Base-by-base conservation (phyloP, 352 stramenopile species). In the Thraustochytrium striatum region DNA sequence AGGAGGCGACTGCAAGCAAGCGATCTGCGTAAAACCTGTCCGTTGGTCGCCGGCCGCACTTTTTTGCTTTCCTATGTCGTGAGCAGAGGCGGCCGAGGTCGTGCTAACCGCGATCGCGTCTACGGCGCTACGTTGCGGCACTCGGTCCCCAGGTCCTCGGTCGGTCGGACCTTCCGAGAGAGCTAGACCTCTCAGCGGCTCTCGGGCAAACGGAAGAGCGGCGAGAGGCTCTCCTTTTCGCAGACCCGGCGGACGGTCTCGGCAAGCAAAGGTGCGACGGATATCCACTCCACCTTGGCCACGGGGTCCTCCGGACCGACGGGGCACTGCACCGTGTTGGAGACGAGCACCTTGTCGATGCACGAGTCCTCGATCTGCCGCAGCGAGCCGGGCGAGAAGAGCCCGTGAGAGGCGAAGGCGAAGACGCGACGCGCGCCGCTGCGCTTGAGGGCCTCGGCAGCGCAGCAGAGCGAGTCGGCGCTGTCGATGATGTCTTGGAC, bases 401-500 rank as follows among this genome's bases (percentile, higher is more conserved):
- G 88, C 52, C 95, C 95, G 86, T 99, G 96, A 61, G 93, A 97
- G 28, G 95, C 95, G 85, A 99, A 99, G 19, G 95, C 95, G 86
- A 98, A 98, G 62, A 99, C 96, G 81, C 97, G 95, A 65, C 94
- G 90, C 11, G 96, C 95, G 43, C 96, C 96, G 79, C 97, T 93
- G 80, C 95, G 90, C 32, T 91, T 88, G 69, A 99, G 85, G 75
- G 98, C 94, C 86, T 98, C 94, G 35, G 95, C 94, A 50, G 94
- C 95, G 85, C 98, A 97, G 85, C 93, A 97, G 32, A 98, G 84
- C 41, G 95, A 98, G 72, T 95, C 95, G 55, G 94, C 96, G 55
- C 95, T 99, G 87, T 99, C 95, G 83, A 99, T 98, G 93, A 99
- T 99, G 86, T 99, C 96, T 85, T 99, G 96, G n/a, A 99, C 96